A percentile compares a stretch with the other conserved stretches of the same genome.
These are phyloP conservation scores for Monilinia aucupariae DNA, from an alignment of 2,329 filamentous ascomycete genomes.

Conservation along the genomic window DNA sequence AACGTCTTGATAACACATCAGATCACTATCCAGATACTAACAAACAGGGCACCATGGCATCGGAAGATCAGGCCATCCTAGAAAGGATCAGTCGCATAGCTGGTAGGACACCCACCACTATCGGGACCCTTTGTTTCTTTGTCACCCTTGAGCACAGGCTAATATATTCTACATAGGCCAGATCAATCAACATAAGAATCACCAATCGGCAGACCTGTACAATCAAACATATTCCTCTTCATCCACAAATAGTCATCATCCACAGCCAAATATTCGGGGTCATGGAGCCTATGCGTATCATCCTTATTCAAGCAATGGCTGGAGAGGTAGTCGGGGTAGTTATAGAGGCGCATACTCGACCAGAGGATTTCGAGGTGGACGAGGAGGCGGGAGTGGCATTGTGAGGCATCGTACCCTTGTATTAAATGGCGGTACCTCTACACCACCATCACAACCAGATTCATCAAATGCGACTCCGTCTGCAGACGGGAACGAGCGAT, in stretches of 20 bases:
- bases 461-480: slow-evolving; percentile 12
- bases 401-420: slow-evolving; percentile 58
- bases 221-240: slow-evolving; percentile 20
- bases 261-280: slow-evolving; percentile 9
- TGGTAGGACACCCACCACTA: slow-evolving; percentile 42
- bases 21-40: slow-evolving; percentile 20
- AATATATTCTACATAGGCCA: slow-evolving; percentile 48
- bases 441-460: slow-evolving; percentile 20
- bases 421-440: slow-evolving; percentile 44
- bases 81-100: slow-evolving; percentile 52
- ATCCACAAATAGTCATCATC: slow-evolving; percentile 19
- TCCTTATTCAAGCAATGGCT: slow-evolving; percentile 29
- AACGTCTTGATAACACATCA: background rate
- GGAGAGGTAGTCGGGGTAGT: slow-evolving; percentile 29
- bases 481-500: slow-evolving; percentile 24
- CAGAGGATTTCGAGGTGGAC: slow-evolving; percentile 37
- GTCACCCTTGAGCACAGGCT: background rate
- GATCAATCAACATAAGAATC: slow-evolving; percentile 74
- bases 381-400: slow-evolving; percentile 34
- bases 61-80: slow-evolving; percentile 51
- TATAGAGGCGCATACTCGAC: slow-evolving; percentile 27
- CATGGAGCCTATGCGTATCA: slow-evolving; percentile 22
- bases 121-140: slow-evolving; percentile 43
- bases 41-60: slow-evolving; percentile 38
- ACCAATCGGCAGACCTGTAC: slow-evolving; percentile 40